phyloP scores from a whole-genome alignment of 257 asterid species.

The Fraxinus cuspidata region DNA sequence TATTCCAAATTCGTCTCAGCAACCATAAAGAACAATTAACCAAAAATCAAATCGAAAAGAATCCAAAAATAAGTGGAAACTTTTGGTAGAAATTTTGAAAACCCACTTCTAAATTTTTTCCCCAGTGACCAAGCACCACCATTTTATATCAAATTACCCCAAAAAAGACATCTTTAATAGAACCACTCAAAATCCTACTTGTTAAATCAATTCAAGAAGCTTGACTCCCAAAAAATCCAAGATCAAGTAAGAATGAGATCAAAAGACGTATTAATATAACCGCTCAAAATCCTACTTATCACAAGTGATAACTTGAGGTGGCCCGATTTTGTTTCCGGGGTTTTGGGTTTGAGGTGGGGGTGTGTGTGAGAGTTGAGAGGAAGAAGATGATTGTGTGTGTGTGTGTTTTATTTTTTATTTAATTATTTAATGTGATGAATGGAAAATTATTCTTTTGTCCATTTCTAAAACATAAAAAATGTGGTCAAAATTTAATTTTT shows the following conservation, averaged over 20 bases:
- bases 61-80: constrained; percentile 4
- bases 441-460: too few species aligned
- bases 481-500: too few species aligned
- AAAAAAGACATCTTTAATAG: background rate
- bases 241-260: background rate
- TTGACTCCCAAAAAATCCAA: background rate
- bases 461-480: too few species aligned
- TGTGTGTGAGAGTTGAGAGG: too few species aligned
- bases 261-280: background rate
- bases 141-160: constrained; percentile 27
- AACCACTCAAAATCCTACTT: constrained; percentile 14
- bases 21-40: constrained; percentile 10
- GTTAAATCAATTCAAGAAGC: background rate
- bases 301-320: too few species aligned
- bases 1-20: constrained; percentile 4
- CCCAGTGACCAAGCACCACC: constrained; percentile 24
- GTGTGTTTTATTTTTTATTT: too few species aligned
- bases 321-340: too few species aligned
- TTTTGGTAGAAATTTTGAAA: constrained; percentile 22
- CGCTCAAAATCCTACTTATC: too few species aligned
- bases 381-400: too few species aligned
- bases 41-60: constrained; percentile 21
- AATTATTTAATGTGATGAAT: too few species aligned
- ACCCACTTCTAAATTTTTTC: constrained; percentile 32
- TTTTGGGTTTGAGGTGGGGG: too few species aligned